Evolutionary conservation across 805 yeast genomes (phyloP), one percentile per base, ranked within the genome.

Genomic region (Zygoascus bituminiphila): DNA sequence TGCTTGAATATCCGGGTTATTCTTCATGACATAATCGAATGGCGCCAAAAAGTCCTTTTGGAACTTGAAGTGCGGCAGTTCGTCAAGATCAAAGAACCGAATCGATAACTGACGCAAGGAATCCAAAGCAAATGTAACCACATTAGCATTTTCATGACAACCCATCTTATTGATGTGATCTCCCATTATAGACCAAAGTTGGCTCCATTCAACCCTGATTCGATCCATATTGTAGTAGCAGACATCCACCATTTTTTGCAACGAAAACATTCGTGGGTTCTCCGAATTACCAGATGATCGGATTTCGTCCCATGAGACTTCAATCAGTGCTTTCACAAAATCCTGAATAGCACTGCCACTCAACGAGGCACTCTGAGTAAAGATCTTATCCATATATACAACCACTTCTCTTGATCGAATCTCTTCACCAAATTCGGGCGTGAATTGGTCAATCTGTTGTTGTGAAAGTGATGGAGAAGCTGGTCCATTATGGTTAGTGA

Each of bases 151-250:
- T 36, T 78, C 67, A 61, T 86, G 84, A 50, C 94, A 81, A 2
- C 95, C 95, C 54, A 88, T 89, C 43, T 73, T 77, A 55, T 87
- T 86, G 69, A 93, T 93, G 39, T 86, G 85, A 50, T 78, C 85
- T 14, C 95, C 96, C 85, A 93, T 85, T 8, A 86, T 84, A 14
- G 84, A 78, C 99, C 99, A 93, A 51, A 93, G 73, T 47, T 87
- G 91, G 5, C 95, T 79, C 97, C 98, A 93, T 67, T 94, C 96
- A 52, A 93, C 81, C 64, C 96, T 79, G 58, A 93, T 89, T 71
- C 98, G 84, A 45, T 81, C 81, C 97, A 93, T 93, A 64, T 94
- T 94, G 71, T 94, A 93, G 66, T 93, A 91, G 67, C 97, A 91
- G 39, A 93, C 95, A 66, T 94, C 98, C 46, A 93, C 95, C 74